Base-by-base conservation (phyloP, 2,329 filamentous ascomycete genomes). In the Apiospora sp. region DNA sequence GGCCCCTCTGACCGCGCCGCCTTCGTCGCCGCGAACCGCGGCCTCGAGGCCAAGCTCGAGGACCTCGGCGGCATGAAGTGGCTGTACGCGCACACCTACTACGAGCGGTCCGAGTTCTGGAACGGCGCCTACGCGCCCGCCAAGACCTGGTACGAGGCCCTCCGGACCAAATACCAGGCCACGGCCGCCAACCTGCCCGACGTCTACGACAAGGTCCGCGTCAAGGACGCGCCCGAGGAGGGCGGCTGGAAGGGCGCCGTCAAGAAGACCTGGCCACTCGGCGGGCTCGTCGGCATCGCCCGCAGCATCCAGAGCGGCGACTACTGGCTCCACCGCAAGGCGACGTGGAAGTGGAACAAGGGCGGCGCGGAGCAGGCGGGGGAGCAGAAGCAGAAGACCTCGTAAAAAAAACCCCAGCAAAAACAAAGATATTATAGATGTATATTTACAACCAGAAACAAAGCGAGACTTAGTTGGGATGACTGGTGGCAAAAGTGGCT, bases 1-100 rank as follows among this genome's bases (percentile, higher is more conserved):
- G 93, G 92, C 10, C 90, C 92, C 1, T 80, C 84, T 2, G 80
- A 88, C 68, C 83, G 83, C 48, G 81, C 82, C 1, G 86, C 86
- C n/a, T 95, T 95, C 78, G 86, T 95, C 1, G 80, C 82, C 51
- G 89, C 90, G 76, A 97, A 97, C 82, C 88, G 92, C 44, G 87
- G 86, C 61, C 86, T 97, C 27, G 94, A 97, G 83, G 83, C 85
- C 27, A 92, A 92, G 79, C 88, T 95, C 4, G 85, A 85, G 68
- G 86, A 90, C 75, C 87, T 96, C 0, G 91, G 91, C 67, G 94
- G 94, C 2, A 90, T 93, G 85, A 97, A 97, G 84, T 96, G 94
- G 92, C 85, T 97, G 16, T 97, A 97, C 81, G 94, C 94, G 3
- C 93, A 96, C 78, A 92, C 93, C 0, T 97, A 95, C 83, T 96